Base-by-base conservation (phyloP, 1,284 basidiomycete species). In the Pterulicium gracile region DNA sequence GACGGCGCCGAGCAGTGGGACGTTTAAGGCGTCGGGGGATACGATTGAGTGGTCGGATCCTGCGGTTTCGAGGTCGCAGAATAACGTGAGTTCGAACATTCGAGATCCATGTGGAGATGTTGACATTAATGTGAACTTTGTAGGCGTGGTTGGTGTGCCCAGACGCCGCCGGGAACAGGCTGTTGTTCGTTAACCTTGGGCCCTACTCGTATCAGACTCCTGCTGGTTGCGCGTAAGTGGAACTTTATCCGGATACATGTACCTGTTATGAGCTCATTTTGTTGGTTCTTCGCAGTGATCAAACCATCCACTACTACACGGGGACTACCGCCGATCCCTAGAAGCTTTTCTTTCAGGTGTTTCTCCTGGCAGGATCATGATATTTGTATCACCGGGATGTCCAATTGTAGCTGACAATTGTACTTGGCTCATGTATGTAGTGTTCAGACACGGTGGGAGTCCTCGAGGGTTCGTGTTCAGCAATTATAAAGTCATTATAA, bases 241-340 rank as follows among this genome's bases (percentile, higher is more conserved):
- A 32, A 7, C 27, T 32, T 32, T n/a, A 7, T 32, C 7, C 27
- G n/a, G n/a, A 7, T 32, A n/a, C 27, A n/a, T n/a, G n/a, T 32
- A n/a, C 27, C n/a, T n/a, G 27, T n/a, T 32, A 7, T 32, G 10
- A 32, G 7, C 27, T 7, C 7, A 7, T 32, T 32, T 32, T 32
- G 27, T 32, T 32, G 7, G n/a, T 10, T 32, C n/a, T 32, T 32
- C 7, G 7, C n/a, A 32, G 27, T 3, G 77, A 79, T 56, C 66
- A 79, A 62, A 79, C 77, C 0, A 73, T 81, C 49, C 74, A 79
- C 55, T 77, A 72, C 10, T 81, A 79, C 59, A 79, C 77, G 3
- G 77, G 75, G 4, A 56, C 66, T 1, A 64, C 60, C 14, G 61
- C 67, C 12, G 63, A 58, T 12, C 22, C 48, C 13, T 49, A 46